Evolutionary conservation across 352 stramenopile genomes (phyloP).

Genomic region (Phytophthora pistaciae): DNA sequence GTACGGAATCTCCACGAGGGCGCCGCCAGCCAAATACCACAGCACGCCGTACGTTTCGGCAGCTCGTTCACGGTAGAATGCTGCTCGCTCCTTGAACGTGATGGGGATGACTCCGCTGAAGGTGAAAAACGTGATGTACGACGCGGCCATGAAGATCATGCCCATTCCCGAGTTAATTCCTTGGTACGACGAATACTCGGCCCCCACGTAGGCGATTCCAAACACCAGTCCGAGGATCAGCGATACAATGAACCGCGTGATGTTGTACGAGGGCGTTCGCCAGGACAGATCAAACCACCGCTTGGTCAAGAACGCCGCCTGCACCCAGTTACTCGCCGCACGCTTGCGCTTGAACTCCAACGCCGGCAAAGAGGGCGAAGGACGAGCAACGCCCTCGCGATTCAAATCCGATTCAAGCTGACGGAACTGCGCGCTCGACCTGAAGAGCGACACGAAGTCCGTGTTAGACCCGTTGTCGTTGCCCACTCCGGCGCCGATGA

Average conservation of each 20-base stretch:
- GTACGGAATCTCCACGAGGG: conserved; percentile 85
- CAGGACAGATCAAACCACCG: conserved; percentile 80
- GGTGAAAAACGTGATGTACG: conserved; percentile 76
- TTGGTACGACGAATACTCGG: conserved; percentile 39
- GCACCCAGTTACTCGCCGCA: conserved; percentile 23
- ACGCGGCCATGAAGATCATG: conserved; percentile 77
- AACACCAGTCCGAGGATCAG: conserved; percentile 17
- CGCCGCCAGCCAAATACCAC: conserved; percentile 77
- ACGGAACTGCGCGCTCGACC: conserved; percentile 13
- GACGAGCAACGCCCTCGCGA: conserved; percentile 19
- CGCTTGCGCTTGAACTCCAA: conserved; percentile 36
- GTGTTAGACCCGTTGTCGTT: conserved; percentile 32
- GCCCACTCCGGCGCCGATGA: not conserved
- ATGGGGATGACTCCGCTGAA: conserved; percentile 72
- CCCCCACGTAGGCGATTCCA: conserved; percentile 23
- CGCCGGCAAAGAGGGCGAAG: not conserved
- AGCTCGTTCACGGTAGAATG: conserved; percentile 74
- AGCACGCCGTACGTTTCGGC: conserved; percentile 83
- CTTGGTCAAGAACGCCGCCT: conserved; percentile 50
- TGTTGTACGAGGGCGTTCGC: conserved; percentile 82
- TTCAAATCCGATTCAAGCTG: conserved; percentile 14
- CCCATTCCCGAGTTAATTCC: conserved; percentile 54
- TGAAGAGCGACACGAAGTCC: conserved; percentile 24
- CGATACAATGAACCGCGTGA: conserved; percentile 51
- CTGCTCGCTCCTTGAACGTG: conserved; percentile 72